phyloP scores from a whole-genome alignment of 2,329 filamentous ascomycete genomes.

The Colletotrichum orbiculare region DNA sequence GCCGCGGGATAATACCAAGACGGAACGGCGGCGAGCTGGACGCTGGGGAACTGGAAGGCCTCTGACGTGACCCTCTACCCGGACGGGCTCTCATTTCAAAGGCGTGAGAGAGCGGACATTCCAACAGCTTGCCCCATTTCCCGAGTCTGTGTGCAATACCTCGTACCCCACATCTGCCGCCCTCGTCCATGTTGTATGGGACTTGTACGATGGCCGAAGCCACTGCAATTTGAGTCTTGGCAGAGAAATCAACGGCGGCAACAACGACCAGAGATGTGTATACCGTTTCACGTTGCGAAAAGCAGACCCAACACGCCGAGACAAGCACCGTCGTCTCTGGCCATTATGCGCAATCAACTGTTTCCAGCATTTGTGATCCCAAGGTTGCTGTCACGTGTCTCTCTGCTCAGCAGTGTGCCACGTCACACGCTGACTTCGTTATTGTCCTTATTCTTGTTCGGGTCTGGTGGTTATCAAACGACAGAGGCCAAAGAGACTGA shows the following conservation, averaged over 20 bases:
- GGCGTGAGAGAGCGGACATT: not conserved
- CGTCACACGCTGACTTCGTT: not conserved
- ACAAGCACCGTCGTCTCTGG: too few relatives aligned
- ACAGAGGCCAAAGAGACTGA: slow-evolving; percentile 15
- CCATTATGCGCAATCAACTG: too few relatives aligned
- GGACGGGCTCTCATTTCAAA: slow-evolving; percentile 18
- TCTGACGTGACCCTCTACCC: slow-evolving; percentile 9
- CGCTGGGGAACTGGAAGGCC: not conserved
- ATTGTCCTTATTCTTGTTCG: not conserved
- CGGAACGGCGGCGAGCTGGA: not conserved
- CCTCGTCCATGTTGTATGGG: slow-evolving; percentile 18
- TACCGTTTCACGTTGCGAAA: too few relatives aligned
- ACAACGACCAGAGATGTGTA: not conserved
- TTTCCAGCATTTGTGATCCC: too few relatives aligned
- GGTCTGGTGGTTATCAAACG: not conserved
- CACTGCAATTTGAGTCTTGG: not conserved
- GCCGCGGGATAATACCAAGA: slow-evolving; percentile 2
- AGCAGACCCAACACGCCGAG: too few relatives aligned
- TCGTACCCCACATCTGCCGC: slow-evolving; percentile 32
- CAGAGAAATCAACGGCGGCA: slow-evolving; percentile 6
- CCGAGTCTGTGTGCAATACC: slow-evolving; percentile 24
- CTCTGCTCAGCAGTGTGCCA: slow-evolving; percentile 3
- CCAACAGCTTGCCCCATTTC: slow-evolving; percentile 13
- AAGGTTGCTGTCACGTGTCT: too few relatives aligned
- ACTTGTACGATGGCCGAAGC: slow-evolving; percentile 11